Evolutionary conservation across 2,329 filamentous ascomycete species (phyloP), one percentile per base, ranked within the genome.

Genomic region (Chaetomium sp.): DNA sequence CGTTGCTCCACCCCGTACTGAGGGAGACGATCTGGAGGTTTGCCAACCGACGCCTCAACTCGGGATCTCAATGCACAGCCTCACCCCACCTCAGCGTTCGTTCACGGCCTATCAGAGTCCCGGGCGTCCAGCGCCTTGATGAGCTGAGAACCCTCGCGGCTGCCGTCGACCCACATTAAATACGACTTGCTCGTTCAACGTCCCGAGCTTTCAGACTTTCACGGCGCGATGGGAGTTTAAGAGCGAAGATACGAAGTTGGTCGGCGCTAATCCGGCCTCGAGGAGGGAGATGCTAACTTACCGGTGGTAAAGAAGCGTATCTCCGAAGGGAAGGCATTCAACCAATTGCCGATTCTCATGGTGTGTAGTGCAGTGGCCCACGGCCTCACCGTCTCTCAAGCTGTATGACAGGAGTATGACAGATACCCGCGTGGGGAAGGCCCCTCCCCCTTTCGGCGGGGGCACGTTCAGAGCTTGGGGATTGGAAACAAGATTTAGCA

Each of bases 41-140:
- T 41, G 45, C n/a, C 37, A n/a, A 14, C 45, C 8, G 35, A n/a
- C 12, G 47, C 48, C 19, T 34, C 27, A 10, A 42, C 40, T 53
- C 47, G 49, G 44, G 49, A 6, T 53, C 40, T 42, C 40, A 42
- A 42, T 56, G 59, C 62, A 64, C 62, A 61, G 62, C 62, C 62
- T 62, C 60, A 61, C 54, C 52, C 51, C 55, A 53, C 54, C 54
- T 50, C 49, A 48, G 38, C 38, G 38, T 56, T 55, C 52, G 43
- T 46, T 37, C n/a, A 40, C 36, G 45, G 56, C 57, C 58, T 63
- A 61, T 62, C 57, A 60, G 37, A 58, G 35, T 38, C 50, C 52
- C n/a, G 43, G 19, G n/a, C 32, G 27, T 9, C n/a, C 38, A n/a
- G 37, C 47, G 47, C 54, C 47, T 48, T 14, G 43, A 43, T 40